Base-by-base conservation (phyloP, 768 basidiomycete species). In the Daedaleopsis nitida region DNA sequence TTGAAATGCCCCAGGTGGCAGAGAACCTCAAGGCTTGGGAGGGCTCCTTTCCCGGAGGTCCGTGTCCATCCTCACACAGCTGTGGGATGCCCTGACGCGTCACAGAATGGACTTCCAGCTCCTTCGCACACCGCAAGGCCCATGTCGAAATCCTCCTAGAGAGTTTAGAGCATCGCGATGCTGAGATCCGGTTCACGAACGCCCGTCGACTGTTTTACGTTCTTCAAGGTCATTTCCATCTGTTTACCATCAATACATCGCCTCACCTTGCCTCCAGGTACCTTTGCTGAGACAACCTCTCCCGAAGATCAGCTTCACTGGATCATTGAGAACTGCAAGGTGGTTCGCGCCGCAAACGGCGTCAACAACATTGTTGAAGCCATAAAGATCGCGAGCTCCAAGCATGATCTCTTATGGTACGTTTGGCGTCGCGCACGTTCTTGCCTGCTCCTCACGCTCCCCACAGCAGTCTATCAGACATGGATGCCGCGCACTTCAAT, bases 261-360 rank as follows among this genome's bases (percentile, higher is more conserved):
- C 55, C 37, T 63, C 37, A 56, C 45, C 61, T 17, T 13, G 59
- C 62, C 42, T 19, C 35, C 51, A 96, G 94, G 94, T 38, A 91
- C 92, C 5, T 97, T 96, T 69, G 89, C 87, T 4, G 95, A 97
- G 73, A 93, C 94, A 0, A 85, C 85, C 11, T 94, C 94, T 21
- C 91, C 94, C 0, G 94, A 98, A 70, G 89, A 96, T 72, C 96
- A 99, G 72, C 78, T 98, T 42, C 92, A 95, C 65, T 95, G 94
- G 89, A 91, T 99, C 67, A 90, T 96, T 62, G 90, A 96, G 74
- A 96, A 98, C 71, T 91, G 91, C 72, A 93, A 91, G 72, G 80
- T 92, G 19, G 87, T 98, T 1, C 84, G 94, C 52, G 80, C 82
- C 21, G 88, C 88, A 0, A 93, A 96, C 73, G 96, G 95, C 19